A percentile compares a stretch with the other conserved stretches of the same genome.
Evolutionary conservation across 805 yeast species (phyloP).

Genomic region (Starmerella riodocensis): DNA sequence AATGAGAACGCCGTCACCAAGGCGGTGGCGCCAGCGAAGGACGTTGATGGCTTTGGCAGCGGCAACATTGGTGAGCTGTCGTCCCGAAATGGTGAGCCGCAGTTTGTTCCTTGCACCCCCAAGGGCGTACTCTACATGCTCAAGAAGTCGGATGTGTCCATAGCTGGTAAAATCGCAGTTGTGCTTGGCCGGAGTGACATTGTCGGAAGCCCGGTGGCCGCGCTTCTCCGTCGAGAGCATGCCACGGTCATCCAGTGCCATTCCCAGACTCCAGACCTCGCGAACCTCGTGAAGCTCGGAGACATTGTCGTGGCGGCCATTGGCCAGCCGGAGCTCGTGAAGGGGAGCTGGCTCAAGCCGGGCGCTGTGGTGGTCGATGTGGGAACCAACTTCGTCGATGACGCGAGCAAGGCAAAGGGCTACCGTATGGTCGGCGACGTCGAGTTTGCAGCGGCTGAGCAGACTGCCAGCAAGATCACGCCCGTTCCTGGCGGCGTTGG

Average conservation of each 20-base stretch:
- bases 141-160: slow-evolving; percentile 49
- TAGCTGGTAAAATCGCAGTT: slow-evolving; percentile 74
- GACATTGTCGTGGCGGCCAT: slow-evolving; percentile 88
- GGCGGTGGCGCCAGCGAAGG: slow-evolving; percentile 69
- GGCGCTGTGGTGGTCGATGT: slow-evolving; percentile 86
- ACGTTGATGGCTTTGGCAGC: slow-evolving; percentile 90
- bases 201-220: slow-evolving; percentile 88
- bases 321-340: slow-evolving; percentile 71
- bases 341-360: slow-evolving; percentile 76
- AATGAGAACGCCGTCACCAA: slow-evolving; percentile 71
- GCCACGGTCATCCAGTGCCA: slow-evolving; percentile 81
- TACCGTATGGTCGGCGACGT: slow-evolving; percentile 88
- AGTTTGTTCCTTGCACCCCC: slow-evolving; percentile 89
- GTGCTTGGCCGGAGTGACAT: slow-evolving; percentile 93
- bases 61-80: slow-evolving; percentile 81
- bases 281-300: slow-evolving; percentile 47
- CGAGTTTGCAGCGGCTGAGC: slow-evolving; percentile 55
- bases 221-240: slow-evolving; percentile 62
- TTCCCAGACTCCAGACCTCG: slow-evolving; percentile 53
- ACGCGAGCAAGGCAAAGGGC: slow-evolving; percentile 61
- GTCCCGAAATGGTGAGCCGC: slow-evolving; percentile 72
- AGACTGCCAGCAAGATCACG: slow-evolving; percentile 58
- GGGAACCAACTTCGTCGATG: slow-evolving; percentile 82
- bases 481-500: slow-evolving; percentile 99
- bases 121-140: slow-evolving; percentile 77